These are phyloP conservation scores for Sporothrix phasma DNA, from an alignment of 2,329 filamentous ascomycete genomes.

Conservation along the genomic window DNA sequence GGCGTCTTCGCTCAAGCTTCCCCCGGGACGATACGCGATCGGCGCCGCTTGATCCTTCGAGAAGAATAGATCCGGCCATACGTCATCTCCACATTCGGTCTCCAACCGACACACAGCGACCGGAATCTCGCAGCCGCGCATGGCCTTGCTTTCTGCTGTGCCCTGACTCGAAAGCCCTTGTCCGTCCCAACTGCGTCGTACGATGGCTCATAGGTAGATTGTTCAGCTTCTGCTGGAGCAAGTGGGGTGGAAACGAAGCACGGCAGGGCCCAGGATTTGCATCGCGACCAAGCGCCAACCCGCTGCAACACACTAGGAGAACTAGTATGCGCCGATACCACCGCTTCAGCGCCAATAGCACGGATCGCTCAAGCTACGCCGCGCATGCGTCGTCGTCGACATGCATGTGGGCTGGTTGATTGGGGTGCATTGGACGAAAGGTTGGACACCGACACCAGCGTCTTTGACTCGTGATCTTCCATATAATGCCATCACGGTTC, in stretches of 20 bases:
- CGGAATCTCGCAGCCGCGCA: background rate
- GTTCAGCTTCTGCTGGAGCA: background rate
- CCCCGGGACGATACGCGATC: background rate
- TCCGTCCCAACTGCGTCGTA: background rate
- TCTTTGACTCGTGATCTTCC: too few relatives aligned
- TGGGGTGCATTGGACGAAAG: conserved; percentile 1
- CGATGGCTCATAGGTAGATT: background rate
- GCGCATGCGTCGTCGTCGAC: conserved; percentile 1
- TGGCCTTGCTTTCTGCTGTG: background rate
- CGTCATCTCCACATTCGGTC: background rate
- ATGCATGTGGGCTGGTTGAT: conserved; percentile 1
- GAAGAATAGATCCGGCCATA: background rate
- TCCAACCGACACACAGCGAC: background rate
- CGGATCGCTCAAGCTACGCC: background rate
- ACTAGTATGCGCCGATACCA: background rate
- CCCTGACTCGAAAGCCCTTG: background rate
- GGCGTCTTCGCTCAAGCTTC: background rate
- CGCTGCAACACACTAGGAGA: background rate
- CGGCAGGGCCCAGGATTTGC: background rate
- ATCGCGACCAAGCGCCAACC: background rate
- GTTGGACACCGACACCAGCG: too few relatives aligned
- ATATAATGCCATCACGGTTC: too few relatives aligned
- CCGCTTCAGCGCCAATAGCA: background rate
- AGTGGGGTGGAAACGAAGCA: too few relatives aligned
- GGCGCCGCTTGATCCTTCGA: background rate